Percentiles rank a stretch among this genome's conserved stretches.
phyloP scores from a whole-genome alignment of 345 rosid species.

The Abelmoschus esculentus region DNA sequence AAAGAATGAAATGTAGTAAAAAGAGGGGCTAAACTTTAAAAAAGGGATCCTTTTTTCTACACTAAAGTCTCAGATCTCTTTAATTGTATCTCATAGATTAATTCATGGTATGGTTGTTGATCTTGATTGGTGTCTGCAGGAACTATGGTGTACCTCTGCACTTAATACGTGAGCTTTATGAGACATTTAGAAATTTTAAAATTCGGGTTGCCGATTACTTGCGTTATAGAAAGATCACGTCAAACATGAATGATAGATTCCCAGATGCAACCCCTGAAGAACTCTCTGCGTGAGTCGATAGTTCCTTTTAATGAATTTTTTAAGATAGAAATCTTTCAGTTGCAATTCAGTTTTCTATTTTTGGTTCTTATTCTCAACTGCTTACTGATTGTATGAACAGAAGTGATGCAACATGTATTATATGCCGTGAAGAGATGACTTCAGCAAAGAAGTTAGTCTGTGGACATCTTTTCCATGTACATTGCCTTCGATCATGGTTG shows the following conservation, averaged over 20 bases:
- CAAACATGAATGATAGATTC: constrained; percentile 9
- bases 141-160: constrained; percentile 93
- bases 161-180: constrained; percentile 88
- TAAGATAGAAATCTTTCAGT: too few relatives aligned
- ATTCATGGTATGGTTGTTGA: not conserved
- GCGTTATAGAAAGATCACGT: constrained; percentile 88
- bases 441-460: constrained; percentile 62
- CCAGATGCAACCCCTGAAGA: too few relatives aligned
- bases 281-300: too few relatives aligned
- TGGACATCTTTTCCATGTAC: constrained; percentile 46
- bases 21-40: not conserved
- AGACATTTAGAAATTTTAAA: constrained; percentile 90
- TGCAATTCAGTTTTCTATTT: too few relatives aligned
- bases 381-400: constrained; percentile 41
- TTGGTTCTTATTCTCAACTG: not conserved
- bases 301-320: too few relatives aligned
- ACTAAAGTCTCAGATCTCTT: not conserved
- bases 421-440: constrained; percentile 98
- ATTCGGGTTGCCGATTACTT: constrained; percentile 86
- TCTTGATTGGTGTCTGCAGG: constrained; percentile 36
- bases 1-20: not conserved
- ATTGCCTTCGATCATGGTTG: constrained; percentile 27
- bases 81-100: not conserved
- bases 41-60: not conserved
- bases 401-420: constrained; percentile 88